Conservation (phyloP, 768 basidiomycete genomes). For the Solioccasus polychromus region DNA sequence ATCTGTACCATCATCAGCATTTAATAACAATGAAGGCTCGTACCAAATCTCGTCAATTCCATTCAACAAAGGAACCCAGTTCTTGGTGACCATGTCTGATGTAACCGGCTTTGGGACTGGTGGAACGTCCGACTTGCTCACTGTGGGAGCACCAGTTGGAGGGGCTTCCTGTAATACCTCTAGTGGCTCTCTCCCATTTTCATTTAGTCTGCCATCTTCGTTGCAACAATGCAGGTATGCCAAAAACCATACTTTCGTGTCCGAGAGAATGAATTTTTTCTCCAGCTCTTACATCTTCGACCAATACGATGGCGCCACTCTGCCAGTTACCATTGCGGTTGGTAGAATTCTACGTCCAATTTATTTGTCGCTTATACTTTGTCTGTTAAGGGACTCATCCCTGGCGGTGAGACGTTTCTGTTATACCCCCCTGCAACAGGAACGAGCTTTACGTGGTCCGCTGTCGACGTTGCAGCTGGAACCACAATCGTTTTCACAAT, state of each 20-base stretch:
- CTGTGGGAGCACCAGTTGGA: conserved; percentile 45
- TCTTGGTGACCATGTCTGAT: conserved; percentile 70
- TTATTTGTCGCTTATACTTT: background rate
- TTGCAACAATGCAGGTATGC: conserved; percentile 62
- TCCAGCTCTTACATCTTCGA: conserved; percentile 47
- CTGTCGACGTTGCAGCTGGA: conserved; percentile 53
- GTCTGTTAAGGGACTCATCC: conserved; percentile 52
- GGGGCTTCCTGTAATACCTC: conserved; percentile 46
- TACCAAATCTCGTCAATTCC: conserved; percentile 46
- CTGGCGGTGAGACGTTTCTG: conserved; percentile 52
- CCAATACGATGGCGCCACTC: conserved; percentile 41
- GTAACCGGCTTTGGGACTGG: conserved; percentile 66
- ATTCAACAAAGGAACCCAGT: conserved; percentile 35
- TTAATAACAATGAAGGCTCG: conserved; percentile 51
- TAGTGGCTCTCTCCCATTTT: conserved; percentile 42
- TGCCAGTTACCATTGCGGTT: conserved; percentile 57
- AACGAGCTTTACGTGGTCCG: conserved; percentile 50
- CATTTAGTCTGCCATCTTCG: conserved; percentile 48
- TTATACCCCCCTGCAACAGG: conserved; percentile 39
- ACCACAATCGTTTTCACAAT: conserved; percentile 58
- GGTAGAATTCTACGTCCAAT: conserved; percentile 14
- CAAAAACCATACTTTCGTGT: background rate
- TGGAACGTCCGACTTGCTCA: conserved; percentile 49
- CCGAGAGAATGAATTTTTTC: conserved; percentile 4
- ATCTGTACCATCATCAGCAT: conserved; percentile 53